These are phyloP conservation scores for Fraxinus anomala DNA, from an alignment of 257 asterid species.

Conservation along the genomic window DNA sequence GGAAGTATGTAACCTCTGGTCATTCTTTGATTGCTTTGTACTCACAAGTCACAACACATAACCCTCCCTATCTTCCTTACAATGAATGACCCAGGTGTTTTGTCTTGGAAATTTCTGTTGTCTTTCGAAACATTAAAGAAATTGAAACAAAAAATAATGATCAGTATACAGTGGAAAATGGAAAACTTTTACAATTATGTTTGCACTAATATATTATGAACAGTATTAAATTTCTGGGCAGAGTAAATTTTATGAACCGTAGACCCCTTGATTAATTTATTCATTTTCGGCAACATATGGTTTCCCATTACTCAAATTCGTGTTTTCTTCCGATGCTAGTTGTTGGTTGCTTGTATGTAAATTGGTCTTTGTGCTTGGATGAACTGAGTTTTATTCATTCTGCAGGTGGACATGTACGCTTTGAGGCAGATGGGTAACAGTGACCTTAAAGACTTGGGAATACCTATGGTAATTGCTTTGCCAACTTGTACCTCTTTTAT, in stretches of 20 bases:
- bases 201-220: background rate
- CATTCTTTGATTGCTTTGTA: constrained; percentile 16
- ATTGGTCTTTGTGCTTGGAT: background rate
- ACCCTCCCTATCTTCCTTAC: constrained; percentile 8
- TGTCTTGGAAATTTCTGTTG: background rate
- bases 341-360: constrained; percentile 3
- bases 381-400: constrained; percentile 25
- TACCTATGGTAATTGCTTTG: constrained; percentile 77
- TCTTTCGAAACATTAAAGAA: constrained; percentile 2
- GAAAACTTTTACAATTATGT: background rate
- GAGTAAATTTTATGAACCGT: background rate
- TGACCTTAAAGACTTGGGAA: constrained; percentile 88
- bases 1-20: constrained; percentile 57
- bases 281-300: constrained; percentile 13
- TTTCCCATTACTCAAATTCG: constrained; percentile 2
- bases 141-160: background rate
- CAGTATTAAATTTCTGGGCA: background rate
- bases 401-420: constrained; percentile 92
- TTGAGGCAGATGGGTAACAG: constrained; percentile 85
- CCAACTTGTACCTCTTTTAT: constrained; percentile 9
- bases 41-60: too few relatives aligned
- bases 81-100: constrained; percentile 8
- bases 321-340: background rate
- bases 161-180: background rate
- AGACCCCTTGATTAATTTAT: background rate